phyloP scores from a whole-genome alignment of 169 alveolate genomes.

The Plasmodium inui region DNA sequence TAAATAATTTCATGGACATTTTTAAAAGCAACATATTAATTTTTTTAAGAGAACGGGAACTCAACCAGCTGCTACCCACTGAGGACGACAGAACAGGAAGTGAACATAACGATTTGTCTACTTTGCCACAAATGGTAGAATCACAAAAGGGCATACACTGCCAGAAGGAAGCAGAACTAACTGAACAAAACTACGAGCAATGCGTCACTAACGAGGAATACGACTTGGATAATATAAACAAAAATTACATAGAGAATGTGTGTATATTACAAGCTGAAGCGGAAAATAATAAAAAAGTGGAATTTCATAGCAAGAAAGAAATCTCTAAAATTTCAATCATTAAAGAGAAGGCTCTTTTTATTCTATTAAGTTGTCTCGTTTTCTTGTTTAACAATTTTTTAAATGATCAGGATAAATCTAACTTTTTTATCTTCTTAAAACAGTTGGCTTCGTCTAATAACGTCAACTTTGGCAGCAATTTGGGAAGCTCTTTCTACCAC shows the following conservation, averaged over 20 bases:
- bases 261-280: conserved; percentile 59
- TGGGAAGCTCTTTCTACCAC: conserved; percentile 15
- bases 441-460: conserved; percentile 20
- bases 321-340: conserved; percentile 29
- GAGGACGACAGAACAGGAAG: neutral
- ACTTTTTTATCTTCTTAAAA: conserved; percentile 44
- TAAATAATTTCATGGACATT: conserved; percentile 68
- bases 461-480: conserved; percentile 5
- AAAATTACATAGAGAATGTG: conserved; percentile 64
- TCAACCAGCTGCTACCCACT: neutral
- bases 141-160: neutral
- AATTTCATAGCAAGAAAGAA: conserved; percentile 50
- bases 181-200: neutral
- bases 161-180: neutral
- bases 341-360: conserved; percentile 35
- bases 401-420: conserved; percentile 33
- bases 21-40: conserved; percentile 51
- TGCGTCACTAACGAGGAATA: conserved; percentile 26
- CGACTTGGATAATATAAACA: conserved; percentile 54
- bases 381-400: conserved; percentile 59
- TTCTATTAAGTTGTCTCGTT: conserved; percentile 42
- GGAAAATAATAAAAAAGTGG: conserved; percentile 56
- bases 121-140: neutral
- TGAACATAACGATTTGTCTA: neutral
- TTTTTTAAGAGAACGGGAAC: conserved; percentile 26